Base-by-base conservation (phyloP, 768 basidiomycete genomes). In the Mycena chlorophos region DNA sequence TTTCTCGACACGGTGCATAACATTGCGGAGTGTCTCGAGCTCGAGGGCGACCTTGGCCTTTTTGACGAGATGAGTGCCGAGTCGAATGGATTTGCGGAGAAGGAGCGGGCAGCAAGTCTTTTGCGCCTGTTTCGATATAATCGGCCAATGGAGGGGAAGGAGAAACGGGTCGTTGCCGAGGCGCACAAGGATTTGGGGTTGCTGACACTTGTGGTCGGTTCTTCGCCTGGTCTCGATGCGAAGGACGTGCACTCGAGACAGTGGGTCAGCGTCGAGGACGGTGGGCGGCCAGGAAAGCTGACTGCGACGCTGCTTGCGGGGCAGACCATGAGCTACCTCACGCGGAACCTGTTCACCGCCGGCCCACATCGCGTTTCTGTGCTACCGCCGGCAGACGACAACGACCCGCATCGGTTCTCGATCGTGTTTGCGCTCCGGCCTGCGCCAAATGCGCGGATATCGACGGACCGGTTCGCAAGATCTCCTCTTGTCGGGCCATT, bases 221-320 rank as follows among this genome's bases (percentile, higher is more conserved):
- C 31, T 3, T 61, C 60, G 1, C 56, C 60, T 1, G 60, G 60
- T 10, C 60, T 61, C 13, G 60, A 61, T 26, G 60, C 40, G 14
- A 52, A 53, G 28, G 60, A 61, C 25, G 25, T 39, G 5, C 19
- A 8, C 4, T 45, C 50, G 20, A 53, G 60, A 4, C 12, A 51
- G 29, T 61, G 60, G 60, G 16, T 57, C 23, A 57, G 56, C 54
- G 60, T 61, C 6, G 60, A 61, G 54, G 60, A 61, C n/a, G n/a
- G 49, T 2, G 51, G 55, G 17, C n/a, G 3, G 16, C 27, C 38
- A 10, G n/a, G 17, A 39, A 22, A 48, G 5, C 56, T 61, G 8
- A 61, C 60, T 0, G 60, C 56, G n/a, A 61, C 60, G 30, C 56
- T 61, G n/a, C 39, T 61, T 12, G 45, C 50, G 31, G 60, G 60